Evolutionary conservation across 495 filamentous ascomycete species (phyloP), one percentile per base, ranked within the genome.

Genomic region (Baudoinia panamericana): DNA sequence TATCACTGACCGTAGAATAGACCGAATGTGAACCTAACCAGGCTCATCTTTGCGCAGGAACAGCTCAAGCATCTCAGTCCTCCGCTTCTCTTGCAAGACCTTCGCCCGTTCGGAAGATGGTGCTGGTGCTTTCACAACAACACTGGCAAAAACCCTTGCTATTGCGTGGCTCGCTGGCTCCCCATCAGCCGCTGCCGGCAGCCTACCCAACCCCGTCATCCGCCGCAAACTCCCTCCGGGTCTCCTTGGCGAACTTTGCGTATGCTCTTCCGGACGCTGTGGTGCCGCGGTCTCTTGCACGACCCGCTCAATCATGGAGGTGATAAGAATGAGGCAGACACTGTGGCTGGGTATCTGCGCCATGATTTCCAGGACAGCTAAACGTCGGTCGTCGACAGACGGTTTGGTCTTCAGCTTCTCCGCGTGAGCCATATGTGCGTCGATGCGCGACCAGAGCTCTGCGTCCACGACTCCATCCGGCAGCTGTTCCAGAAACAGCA

Each of bases 241-340:
- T n/a, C n/a, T n/a, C n/a, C n/a, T n/a, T n/a, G n/a, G n/a, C n/a
- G n/a, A n/a, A n/a, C n/a, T n/a, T n/a, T n/a, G n/a, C n/a, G n/a
- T n/a, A n/a, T n/a, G n/a, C n/a, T n/a, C n/a, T n/a, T n/a, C n/a
- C n/a, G n/a, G n/a, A n/a, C n/a, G n/a, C n/a, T n/a, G n/a, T 10
- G 27, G 5, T 17, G 10, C 23, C 5, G 46, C 39, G 18, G 57
- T 50, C 23, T 62, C 53, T 22, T 37, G 41, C 13, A 48, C 30
- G 13, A 63, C 46, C 10, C 51, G 48, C 17, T 50, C 52, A 45
- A 94, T 69, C 70, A 87, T 84, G 30, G 81, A 76, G 2, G 76
- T 85, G 24, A 94, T 58, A 43, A 93, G 86, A 7, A 87, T 78
- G 55, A 93, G 90, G 0, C 80, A 82, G 43, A 87, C 80, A 53